Evolutionary conservation across 345 rosid genomes (phyloP).

Genomic region (Salix viminalis): DNA sequence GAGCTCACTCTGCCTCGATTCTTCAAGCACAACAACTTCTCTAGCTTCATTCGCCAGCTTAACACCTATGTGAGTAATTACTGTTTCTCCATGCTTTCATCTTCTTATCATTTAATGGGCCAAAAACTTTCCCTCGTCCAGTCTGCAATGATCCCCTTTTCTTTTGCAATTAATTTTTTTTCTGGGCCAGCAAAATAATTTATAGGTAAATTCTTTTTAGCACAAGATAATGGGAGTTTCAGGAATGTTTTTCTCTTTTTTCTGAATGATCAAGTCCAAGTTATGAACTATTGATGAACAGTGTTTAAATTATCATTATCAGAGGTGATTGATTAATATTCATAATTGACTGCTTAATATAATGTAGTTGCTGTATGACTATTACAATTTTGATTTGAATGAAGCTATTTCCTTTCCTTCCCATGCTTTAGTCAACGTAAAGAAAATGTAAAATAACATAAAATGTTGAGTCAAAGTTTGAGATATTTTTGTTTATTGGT

Average conservation of each 20-base stretch:
- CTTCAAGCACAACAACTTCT: constrained; percentile 33
- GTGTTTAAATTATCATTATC: too few relatives aligned
- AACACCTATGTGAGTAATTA: constrained; percentile 24
- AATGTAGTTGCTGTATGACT: background rate
- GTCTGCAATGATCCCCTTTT: background rate
- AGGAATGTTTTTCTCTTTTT: background rate
- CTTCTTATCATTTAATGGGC: background rate
- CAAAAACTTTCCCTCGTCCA: background rate
- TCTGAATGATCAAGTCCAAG: background rate
- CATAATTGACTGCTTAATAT: background rate
- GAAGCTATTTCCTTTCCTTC: background rate
- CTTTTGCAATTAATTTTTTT: too few relatives aligned
- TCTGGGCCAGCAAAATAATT: background rate
- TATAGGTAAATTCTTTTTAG: background rate
- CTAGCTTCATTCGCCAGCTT: constrained; percentile 34
- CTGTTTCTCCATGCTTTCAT: background rate
- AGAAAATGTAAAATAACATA: background rate
- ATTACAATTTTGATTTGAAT: background rate
- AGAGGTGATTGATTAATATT: background rate
- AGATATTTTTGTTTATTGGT: too few relatives aligned
- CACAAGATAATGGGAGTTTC: background rate
- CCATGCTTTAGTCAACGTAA: background rate
- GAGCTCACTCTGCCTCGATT: constrained; percentile 23
- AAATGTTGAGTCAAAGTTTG: background rate
- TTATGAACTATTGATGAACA: background rate